phyloP scores from a whole-genome alignment of 23 red algal genomes.

The Gracilariopsis chorda region DNA sequence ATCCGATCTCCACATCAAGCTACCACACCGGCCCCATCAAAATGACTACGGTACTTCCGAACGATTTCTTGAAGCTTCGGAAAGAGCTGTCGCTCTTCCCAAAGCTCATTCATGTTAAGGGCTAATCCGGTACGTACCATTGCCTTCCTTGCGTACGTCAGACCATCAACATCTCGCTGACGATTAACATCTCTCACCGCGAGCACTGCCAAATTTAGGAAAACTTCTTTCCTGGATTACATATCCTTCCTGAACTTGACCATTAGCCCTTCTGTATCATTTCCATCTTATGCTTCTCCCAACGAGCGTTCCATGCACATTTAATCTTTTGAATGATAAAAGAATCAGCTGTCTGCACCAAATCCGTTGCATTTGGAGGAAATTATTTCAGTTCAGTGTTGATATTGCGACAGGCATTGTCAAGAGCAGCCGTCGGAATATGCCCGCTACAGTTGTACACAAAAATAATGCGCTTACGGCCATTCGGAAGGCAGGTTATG shows the following conservation, averaged over 20 bases:
- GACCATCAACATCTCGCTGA: neutral
- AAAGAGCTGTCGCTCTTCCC: too few relatives aligned
- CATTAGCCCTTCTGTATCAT: neutral
- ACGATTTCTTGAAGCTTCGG: too few relatives aligned
- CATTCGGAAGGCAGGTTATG: neutral
- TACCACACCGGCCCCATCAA: too few relatives aligned
- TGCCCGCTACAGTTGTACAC: constrained; percentile 26
- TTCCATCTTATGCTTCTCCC: neutral
- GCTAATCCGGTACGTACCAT: too few relatives aligned
- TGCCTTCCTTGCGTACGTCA: neutral
- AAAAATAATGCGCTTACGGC: neutral
- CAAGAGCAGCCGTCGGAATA: neutral
- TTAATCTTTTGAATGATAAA: constrained; percentile 51
- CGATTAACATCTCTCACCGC: neutral
- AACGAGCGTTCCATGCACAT: constrained; percentile 4
- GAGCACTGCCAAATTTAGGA: neutral
- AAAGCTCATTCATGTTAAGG: neutral
- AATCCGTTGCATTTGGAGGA: constrained; percentile 26
- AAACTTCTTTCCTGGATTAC: neutral
- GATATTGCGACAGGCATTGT: neutral
- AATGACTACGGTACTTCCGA: too few relatives aligned
- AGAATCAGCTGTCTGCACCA: constrained; percentile 17
- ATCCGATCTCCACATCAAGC: too few relatives aligned
- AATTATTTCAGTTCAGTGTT: constrained; percentile 33
- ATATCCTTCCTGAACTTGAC: neutral